A percentile compares a stretch with the other conserved stretches of the same genome.
Evolutionary conservation across 164 flowering plant genomes (phyloP).

Genomic region (Berberis thunbergii): DNA sequence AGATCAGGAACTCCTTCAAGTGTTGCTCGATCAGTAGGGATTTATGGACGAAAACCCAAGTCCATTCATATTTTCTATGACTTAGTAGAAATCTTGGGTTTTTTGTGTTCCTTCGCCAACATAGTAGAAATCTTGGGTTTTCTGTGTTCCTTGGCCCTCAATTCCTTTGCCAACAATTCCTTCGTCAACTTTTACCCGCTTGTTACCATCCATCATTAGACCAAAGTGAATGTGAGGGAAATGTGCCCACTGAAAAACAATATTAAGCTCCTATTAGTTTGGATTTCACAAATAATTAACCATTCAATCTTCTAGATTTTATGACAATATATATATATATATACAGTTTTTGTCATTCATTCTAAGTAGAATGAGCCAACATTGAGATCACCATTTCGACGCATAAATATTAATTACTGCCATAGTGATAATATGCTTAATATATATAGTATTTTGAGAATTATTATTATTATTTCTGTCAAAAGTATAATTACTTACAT

Average conservation of each 20-base stretch:
- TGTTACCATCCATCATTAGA: slow-evolving; percentile 25
- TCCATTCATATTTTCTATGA: not conserved
- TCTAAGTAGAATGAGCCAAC: too few species aligned
- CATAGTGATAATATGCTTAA: too few species aligned
- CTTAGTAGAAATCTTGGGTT: slow-evolving; percentile 18
- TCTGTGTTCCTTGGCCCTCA: slow-evolving; percentile 14
- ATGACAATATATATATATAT: not conserved
- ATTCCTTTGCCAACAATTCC: not conserved
- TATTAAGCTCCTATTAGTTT: not conserved
- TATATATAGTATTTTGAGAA: not conserved
- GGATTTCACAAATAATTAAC: too few species aligned
- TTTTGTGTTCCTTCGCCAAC: slow-evolving; percentile 16
- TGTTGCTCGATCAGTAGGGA: not conserved
- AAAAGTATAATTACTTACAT: slow-evolving; percentile 23
- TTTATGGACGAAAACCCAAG: not conserved
- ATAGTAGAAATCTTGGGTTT: slow-evolving; percentile 7
- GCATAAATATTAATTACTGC: too few species aligned
- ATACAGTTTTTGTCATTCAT: not conserved
- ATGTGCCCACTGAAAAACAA: slow-evolving; percentile 47
- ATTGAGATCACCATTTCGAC: too few species aligned
- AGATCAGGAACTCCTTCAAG: slow-evolving; percentile 2
- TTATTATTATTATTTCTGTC: not conserved
- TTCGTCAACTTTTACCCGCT: slow-evolving; percentile 22
- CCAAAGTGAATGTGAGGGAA: slow-evolving; percentile 47
- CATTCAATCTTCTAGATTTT: not conserved